These are phyloP conservation scores for Dictyostelium discoideum DNA, from an alignment of 78 protist species.

Conservation along the genomic window DNA sequence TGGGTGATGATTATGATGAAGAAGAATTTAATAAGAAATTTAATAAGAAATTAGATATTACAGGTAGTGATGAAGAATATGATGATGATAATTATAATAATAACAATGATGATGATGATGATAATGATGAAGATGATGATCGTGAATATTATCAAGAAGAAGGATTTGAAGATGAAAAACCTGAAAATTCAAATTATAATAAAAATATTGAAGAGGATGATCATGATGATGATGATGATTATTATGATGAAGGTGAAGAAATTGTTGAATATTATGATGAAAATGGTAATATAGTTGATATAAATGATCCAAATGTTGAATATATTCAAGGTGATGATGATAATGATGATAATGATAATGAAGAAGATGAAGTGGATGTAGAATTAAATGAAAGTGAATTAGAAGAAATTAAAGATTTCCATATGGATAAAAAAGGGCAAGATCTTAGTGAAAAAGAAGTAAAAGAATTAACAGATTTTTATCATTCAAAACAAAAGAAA, in stretches of 20 bases:
- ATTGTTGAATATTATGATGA: constrained; percentile 65
- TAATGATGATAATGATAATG: not conserved
- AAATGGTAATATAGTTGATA: constrained; percentile 52
- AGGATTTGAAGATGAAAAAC: not conserved
- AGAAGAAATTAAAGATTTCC: not conserved
- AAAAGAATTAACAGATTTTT: not conserved
- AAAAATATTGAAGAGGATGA: not conserved
- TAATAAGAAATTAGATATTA: not conserved
- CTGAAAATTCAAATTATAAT: not conserved
- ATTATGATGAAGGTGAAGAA: not conserved
- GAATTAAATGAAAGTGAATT: not conserved
- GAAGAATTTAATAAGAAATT: constrained; percentile 18
- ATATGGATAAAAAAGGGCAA: not conserved
- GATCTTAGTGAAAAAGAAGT: constrained; percentile 18
- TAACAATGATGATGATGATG: constrained; percentile 29
- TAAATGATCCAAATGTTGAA: constrained; percentile 32
- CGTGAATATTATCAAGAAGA: not conserved
- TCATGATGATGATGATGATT: not conserved
- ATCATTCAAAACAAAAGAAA: not conserved
- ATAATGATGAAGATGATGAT: constrained; percentile 31
- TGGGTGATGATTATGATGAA: constrained; percentile 17
- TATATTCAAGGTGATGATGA: constrained; percentile 30
- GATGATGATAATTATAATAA: not conserved
- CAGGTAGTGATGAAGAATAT: constrained; percentile 9
- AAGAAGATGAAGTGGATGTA: not conserved